phyloP scores from a whole-genome alignment of 1,284 basidiomycete species.

The Hemileia vastatrix region DNA sequence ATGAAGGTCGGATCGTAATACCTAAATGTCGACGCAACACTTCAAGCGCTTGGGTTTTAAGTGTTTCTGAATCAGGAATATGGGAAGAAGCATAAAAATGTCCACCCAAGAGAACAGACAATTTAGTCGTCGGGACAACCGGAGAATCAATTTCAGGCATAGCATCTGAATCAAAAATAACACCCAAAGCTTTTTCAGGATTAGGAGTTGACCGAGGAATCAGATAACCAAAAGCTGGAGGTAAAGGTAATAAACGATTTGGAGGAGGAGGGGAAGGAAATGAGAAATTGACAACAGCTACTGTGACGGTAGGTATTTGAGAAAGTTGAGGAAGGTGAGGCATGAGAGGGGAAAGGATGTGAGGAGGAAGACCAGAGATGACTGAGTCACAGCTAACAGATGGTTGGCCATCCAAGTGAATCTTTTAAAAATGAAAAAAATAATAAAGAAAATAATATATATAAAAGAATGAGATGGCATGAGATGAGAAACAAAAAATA shows the following conservation, averaged over 20 bases:
- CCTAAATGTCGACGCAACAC: conserved; percentile 52
- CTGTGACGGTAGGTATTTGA: conserved; percentile 47
- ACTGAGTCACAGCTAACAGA: conserved; percentile 4
- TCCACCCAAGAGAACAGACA: conserved; percentile 88
- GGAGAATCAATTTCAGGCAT: conserved; percentile 39
- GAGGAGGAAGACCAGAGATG: conserved; percentile 29
- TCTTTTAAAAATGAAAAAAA: no score
- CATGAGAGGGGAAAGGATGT: conserved; percentile 44
- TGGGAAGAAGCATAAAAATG: conserved; percentile 53
- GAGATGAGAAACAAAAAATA: no score
- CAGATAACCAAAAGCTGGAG: conserved; percentile 82
- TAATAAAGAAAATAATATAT: no score
- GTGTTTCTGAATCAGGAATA: conserved; percentile 27
- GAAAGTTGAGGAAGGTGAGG: conserved; percentile 55
- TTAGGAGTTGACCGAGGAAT: conserved; percentile 62
- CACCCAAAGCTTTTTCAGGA: conserved; percentile 45
- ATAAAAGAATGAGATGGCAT: no score
- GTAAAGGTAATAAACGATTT: conserved; percentile 42
- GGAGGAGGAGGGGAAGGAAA: conserved; percentile 50
- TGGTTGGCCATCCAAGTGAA: not conserved
- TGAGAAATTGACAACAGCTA: conserved; percentile 62
- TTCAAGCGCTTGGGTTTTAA: conserved; percentile 42
- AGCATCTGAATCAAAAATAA: conserved; percentile 56
- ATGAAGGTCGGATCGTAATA: conserved; percentile 7
- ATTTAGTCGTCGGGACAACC: conserved; percentile 50